phyloP scores from a whole-genome alignment of 305 asterid genomes.

The Fraxinus sp. region DNA sequence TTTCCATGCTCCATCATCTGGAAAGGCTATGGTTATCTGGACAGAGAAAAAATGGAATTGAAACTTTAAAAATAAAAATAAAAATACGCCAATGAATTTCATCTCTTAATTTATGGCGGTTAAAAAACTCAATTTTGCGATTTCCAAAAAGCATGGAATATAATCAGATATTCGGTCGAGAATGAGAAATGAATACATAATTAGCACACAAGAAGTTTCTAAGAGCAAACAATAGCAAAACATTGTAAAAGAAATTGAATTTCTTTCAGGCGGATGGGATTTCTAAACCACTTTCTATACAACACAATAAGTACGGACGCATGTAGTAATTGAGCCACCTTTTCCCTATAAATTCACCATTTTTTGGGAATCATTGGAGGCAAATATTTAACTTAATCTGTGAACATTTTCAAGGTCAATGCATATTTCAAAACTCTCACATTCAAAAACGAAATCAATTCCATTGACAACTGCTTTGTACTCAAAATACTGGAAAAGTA shows the following conservation, averaged over 20 bases:
- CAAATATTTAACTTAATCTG: neutral
- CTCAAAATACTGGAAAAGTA: neutral
- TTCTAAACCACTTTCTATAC: neutral
- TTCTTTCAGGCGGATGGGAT: neutral
- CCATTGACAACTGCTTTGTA: slow-evolving; percentile 4
- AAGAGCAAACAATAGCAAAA: neutral
- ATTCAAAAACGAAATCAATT: neutral
- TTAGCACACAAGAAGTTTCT: neutral
- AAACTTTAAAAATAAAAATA: slow-evolving; percentile 7
- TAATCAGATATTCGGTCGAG: neutral
- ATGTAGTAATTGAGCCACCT: neutral
- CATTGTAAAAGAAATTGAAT: neutral
- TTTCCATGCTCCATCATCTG: slow-evolving; percentile 99
- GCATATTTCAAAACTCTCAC: neutral
- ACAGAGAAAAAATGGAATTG: slow-evolving; percentile 15
- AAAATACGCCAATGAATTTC: neutral
- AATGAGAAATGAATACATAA: neutral
- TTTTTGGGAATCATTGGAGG: neutral
- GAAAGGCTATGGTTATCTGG: slow-evolving; percentile 93
- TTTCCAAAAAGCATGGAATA: neutral
- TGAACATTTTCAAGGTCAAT: neutral
- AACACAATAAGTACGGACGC: neutral
- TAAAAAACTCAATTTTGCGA: neutral
- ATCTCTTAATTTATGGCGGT: neutral
- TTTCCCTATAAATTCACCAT: neutral